Percentiles rank a stretch among this genome's conserved stretches.
Conservation (phyloP, 768 basidiomycete species). For the Pisolithus sp. region DNA sequence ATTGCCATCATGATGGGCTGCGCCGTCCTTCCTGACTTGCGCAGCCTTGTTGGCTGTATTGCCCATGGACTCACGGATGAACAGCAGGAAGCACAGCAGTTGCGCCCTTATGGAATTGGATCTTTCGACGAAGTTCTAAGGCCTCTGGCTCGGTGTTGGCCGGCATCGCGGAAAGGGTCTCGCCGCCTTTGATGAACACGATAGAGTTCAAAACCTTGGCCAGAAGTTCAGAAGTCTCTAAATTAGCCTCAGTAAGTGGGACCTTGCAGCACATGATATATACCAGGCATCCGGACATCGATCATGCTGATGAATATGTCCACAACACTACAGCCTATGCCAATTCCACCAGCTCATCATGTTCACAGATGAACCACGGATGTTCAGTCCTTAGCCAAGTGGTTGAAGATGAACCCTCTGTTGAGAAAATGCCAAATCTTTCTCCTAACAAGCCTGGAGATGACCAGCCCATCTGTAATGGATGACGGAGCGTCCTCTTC, state of each 20-base stretch:
- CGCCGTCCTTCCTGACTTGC: conserved; percentile 92
- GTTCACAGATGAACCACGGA: conserved; percentile 12
- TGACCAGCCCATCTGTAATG: conserved; percentile 1
- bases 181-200: no score
- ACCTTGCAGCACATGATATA: no score
- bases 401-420: conserved; percentile 4
- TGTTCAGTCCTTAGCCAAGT: conserved; percentile 7
- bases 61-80: conserved; percentile 76
- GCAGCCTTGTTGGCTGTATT: conserved; percentile 94
- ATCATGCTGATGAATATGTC: no score
- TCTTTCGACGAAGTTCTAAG: conserved; percentile 95
- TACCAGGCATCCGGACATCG: no score
- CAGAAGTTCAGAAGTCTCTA: no score
- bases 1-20: conserved; percentile 99
- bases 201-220: no score
- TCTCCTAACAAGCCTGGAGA: not conserved
- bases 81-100: conserved; percentile 83
- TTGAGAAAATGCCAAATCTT: conserved; percentile 11
- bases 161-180: conserved; percentile 74
- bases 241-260: no score
- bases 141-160: conserved; percentile 75
- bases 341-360: not conserved
- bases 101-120: conserved; percentile 98
- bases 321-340: no score
- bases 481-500: not conserved